Conservation (phyloP, 805 yeast genomes). For the Monosporozyma yasuniensis region DNA sequence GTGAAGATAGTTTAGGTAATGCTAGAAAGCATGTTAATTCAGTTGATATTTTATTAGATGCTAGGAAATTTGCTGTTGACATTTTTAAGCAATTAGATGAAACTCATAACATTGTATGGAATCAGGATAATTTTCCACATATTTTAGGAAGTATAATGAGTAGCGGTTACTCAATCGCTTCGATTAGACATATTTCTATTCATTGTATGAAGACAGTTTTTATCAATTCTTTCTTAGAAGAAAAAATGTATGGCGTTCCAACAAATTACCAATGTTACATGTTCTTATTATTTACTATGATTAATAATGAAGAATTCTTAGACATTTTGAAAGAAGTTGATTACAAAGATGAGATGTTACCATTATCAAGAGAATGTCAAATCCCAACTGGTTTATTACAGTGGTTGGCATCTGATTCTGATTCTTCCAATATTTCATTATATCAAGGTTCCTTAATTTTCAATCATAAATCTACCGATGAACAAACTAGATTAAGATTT, state of each 20-base stretch:
- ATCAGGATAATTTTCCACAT: conserved; percentile 41
- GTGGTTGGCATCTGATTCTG: conserved; percentile 26
- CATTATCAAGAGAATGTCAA: conserved; percentile 27
- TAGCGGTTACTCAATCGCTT: conserved; percentile 53
- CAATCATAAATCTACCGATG: conserved; percentile 29
- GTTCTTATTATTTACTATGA: conserved; percentile 31
- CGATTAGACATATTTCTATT: conserved; percentile 42
- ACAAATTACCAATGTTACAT: conserved; percentile 21
- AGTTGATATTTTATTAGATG: conserved; percentile 14
- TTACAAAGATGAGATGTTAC: conserved; percentile 27
- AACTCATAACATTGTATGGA: conserved; percentile 32
- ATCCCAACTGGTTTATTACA: conserved; percentile 33
- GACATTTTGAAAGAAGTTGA: conserved; percentile 30
- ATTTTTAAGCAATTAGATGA: conserved; percentile 37
- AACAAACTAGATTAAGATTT: conserved; percentile 30
- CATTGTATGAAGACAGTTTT: conserved; percentile 37
- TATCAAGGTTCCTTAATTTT: conserved; percentile 31
- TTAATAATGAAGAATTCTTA: conserved; percentile 32
- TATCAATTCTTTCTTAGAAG: conserved; percentile 35
- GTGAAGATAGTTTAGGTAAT: conserved; percentile 27
- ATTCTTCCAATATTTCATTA: conserved; percentile 27
- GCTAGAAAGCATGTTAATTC: background rate
- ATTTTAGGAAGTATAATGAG: conserved; percentile 40
- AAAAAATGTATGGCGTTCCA: conserved; percentile 9
- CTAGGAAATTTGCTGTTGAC: conserved; percentile 34